These are phyloP conservation scores for Neofusicoccum ribis DNA, from an alignment of 2,329 filamentous ascomycete genomes.

Conservation along the genomic window DNA sequence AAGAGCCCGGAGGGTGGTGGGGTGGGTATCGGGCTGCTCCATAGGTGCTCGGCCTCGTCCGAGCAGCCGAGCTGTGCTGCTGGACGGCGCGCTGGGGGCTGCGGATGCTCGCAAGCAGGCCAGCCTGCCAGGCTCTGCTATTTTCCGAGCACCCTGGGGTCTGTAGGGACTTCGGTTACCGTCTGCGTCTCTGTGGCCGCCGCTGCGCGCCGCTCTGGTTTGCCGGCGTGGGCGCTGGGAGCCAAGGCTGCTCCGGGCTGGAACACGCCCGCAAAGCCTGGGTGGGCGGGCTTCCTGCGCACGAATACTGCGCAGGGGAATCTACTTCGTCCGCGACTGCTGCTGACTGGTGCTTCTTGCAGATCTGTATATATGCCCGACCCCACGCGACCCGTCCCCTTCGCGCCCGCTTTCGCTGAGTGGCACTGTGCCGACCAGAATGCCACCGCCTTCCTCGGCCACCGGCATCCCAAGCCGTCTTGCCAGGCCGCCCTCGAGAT, in stretches of 20 bases:
- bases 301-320: neutral
- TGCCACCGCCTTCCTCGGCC: neutral
- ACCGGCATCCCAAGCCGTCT: neutral
- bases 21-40: slow-evolving; percentile 11
- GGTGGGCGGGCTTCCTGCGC: slow-evolving; percentile 12
- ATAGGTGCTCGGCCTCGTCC: neutral
- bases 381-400: neutral
- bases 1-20: slow-evolving; percentile 10
- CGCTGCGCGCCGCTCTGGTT: neutral
- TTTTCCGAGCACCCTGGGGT: slow-evolving; percentile 13
- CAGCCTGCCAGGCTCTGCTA: slow-evolving; percentile 4
- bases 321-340: neutral
- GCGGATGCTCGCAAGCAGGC: slow-evolving; percentile 9
- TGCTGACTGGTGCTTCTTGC: neutral
- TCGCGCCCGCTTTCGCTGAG: slow-evolving; percentile 1
- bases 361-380: neutral
- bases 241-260: slow-evolving; percentile 10
- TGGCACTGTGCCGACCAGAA: neutral
- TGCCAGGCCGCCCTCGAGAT: neutral
- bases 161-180: slow-evolving; percentile 5
- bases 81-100: neutral
- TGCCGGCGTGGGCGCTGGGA: slow-evolving; percentile 1
- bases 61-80: neutral
- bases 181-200: neutral
- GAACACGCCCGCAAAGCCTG: neutral